Evolutionary conservation across 1,139 yeast species (phyloP).

Genomic region (Suhomyces bokatorum): DNA sequence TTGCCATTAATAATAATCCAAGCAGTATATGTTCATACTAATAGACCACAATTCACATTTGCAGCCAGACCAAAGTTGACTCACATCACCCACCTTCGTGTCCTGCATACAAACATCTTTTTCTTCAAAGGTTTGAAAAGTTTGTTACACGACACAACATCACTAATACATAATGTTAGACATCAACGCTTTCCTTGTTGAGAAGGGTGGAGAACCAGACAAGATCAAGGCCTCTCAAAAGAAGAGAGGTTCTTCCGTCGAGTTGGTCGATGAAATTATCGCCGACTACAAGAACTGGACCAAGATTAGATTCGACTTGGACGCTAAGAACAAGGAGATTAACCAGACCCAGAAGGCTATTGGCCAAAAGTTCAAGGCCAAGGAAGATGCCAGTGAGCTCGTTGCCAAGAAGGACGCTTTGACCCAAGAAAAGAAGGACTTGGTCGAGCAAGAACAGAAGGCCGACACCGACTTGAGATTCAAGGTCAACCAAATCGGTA

Average conservation of each 20-base stretch:
- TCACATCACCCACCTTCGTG: no score
- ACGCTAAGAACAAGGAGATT: slow-evolving; percentile 81
- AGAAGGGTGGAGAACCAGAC: slow-evolving; percentile 96
- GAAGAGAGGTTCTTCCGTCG: slow-evolving; percentile 94
- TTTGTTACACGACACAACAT: slow-evolving; percentile 3
- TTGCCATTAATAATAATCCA: no score
- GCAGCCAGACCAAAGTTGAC: no score
- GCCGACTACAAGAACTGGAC: slow-evolving; percentile 91
- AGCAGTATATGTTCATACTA: no score
- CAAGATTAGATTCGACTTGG: slow-evolving; percentile 86
- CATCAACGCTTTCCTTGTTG: slow-evolving; percentile 85
- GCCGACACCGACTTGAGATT: slow-evolving; percentile 73
- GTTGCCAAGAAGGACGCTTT: slow-evolving; percentile 77
- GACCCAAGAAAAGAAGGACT: slow-evolving; percentile 65
- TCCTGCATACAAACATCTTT: slow-evolving; percentile 6
- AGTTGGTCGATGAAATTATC: slow-evolving; percentile 92
- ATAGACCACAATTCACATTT: no score
- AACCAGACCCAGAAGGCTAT: slow-evolving; percentile 90
- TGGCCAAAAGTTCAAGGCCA: slow-evolving; percentile 88
- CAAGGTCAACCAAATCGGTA: slow-evolving; percentile 90
- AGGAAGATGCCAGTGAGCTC: slow-evolving; percentile 88
- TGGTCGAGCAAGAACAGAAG: slow-evolving; percentile 68
- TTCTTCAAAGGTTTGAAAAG: slow-evolving; percentile 8
- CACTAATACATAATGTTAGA: slow-evolving; percentile 64
- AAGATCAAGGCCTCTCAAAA: slow-evolving; percentile 81